Evolutionary conservation across 495 filamentous ascomycete species (phyloP).

Genomic region (Penicillium tannophilum): DNA sequence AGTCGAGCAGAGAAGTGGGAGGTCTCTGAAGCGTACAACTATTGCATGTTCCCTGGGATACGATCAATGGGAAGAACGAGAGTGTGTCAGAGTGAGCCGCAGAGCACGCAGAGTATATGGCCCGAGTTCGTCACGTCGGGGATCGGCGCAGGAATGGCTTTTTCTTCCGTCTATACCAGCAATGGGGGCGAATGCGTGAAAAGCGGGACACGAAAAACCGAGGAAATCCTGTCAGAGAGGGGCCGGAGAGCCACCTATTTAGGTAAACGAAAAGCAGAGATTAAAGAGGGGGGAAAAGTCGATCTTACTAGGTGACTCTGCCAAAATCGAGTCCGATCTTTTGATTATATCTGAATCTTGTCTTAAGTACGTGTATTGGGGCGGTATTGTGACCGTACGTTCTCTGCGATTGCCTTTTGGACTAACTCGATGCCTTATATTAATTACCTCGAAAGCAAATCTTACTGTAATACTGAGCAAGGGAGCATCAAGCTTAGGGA

Average conservation of each 20-base stretch:
- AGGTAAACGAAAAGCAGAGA: not conserved
- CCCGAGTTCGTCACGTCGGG: not conserved
- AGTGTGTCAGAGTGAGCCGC: not conserved
- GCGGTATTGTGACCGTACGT: not conserved
- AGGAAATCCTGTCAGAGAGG: constrained; percentile 8
- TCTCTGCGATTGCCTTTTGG: not conserved
- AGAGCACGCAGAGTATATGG: not conserved
- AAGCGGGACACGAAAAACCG: constrained; percentile 4
- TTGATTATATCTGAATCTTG: not conserved
- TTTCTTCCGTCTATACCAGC: not conserved
- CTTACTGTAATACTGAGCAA: not conserved
- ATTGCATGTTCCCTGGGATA: constrained; percentile 5
- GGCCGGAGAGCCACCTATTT: constrained; percentile 1
- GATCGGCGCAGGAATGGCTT: not conserved
- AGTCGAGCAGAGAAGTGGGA: constrained; percentile 1
- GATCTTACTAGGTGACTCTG: constrained; percentile 2
- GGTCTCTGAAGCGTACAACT: not conserved
- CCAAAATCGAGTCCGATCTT: not conserved
- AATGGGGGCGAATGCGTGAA: constrained; percentile 3
- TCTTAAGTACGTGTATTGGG: not conserved
- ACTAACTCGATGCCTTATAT: not conserved
- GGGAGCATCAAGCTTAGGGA: constrained; percentile 12
- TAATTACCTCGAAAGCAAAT: no score
- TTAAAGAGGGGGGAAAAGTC: constrained; percentile 3
- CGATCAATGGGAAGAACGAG: not conserved